These are phyloP conservation scores for Fagus sylvatica DNA, from an alignment of 306 rosid genomes.

Conservation along the genomic window DNA sequence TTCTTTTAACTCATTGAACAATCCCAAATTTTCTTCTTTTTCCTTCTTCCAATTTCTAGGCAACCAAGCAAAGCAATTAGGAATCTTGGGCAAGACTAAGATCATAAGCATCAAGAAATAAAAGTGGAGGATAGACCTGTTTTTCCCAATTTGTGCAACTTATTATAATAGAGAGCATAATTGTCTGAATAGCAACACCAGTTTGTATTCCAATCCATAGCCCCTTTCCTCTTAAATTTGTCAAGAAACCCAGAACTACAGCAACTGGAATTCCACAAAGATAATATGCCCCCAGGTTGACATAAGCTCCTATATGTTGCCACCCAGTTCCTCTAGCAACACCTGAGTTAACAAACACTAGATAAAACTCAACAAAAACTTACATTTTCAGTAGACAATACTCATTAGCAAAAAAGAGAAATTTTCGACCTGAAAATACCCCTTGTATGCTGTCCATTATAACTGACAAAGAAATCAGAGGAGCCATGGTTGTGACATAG, in stretches of 20 bases:
- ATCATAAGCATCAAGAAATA: background rate
- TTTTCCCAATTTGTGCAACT: background rate
- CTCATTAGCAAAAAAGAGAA: too few species aligned
- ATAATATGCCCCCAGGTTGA: too few species aligned
- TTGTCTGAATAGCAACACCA: constrained; percentile 50
- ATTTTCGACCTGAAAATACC: constrained; percentile 21
- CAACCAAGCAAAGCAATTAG: constrained; percentile 9
- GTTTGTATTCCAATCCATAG: constrained; percentile 75
- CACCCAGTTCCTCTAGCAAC: too few species aligned
- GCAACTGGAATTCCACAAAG: too few species aligned
- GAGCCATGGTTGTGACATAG: constrained; percentile 67
- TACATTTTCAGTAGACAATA: too few species aligned
- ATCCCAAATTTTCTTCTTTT: too few species aligned
- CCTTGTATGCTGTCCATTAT: constrained; percentile 64
- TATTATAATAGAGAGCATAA: constrained; percentile 46
- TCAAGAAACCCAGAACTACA: too few species aligned
- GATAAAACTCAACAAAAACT: too few species aligned
- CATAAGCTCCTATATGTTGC: too few species aligned
- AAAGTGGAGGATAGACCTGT: constrained; percentile 39
- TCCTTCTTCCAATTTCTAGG: background rate
- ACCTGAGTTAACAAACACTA: too few species aligned
- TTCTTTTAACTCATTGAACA: too few species aligned
- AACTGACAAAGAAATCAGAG: constrained; percentile 54
- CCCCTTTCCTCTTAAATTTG: constrained; percentile 13
- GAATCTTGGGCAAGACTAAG: background rate